Percentiles rank a stretch among this genome's conserved stretches.
These are phyloP conservation scores for Sporothrix pallida DNA, from an alignment of 2,329 filamentous ascomycete species.

Conservation along the genomic window DNA sequence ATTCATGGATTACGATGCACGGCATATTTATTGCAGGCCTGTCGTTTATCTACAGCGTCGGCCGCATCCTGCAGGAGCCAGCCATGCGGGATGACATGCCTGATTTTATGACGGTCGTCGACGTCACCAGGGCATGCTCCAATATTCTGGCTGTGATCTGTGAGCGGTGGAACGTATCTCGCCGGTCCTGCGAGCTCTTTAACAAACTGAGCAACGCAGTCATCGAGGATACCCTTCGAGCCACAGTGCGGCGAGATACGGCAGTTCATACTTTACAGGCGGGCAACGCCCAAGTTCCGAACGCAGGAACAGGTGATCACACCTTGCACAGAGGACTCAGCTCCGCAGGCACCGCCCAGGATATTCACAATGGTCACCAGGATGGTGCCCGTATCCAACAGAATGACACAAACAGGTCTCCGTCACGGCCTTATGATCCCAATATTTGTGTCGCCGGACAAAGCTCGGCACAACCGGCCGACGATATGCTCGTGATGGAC, in stretches of 20 bases:
- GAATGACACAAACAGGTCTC: not conserved
- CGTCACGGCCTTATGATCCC: not conserved
- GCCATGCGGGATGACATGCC: not conserved
- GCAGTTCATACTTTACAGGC: too few species aligned
- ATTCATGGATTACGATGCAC: slow-evolving; percentile 28
- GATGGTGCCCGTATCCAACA: not conserved
- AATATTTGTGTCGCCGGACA: not conserved
- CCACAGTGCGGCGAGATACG: not conserved
- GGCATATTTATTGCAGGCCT: slow-evolving; percentile 26
- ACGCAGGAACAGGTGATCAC: too few species aligned
- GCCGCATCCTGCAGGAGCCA: slow-evolving; percentile 25
- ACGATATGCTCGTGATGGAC: slow-evolving; percentile 12
- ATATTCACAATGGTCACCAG: not conserved
- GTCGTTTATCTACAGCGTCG: slow-evolving; percentile 19
- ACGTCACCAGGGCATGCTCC: slow-evolving; percentile 22
- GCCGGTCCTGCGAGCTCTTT: slow-evolving; percentile 23
- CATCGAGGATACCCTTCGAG: not conserved
- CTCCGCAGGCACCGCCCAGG: too few species aligned
- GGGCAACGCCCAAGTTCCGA: too few species aligned
- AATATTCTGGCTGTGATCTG: slow-evolving; percentile 18
- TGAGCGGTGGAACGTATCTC: slow-evolving; percentile 22
- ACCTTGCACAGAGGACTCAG: too few species aligned
- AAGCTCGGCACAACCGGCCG: not conserved
- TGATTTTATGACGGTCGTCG: not conserved
- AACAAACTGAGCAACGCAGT: slow-evolving; percentile 29